These are phyloP conservation scores for Talaromyces thailandensis DNA, from an alignment of 495 filamentous ascomycete genomes.

Conservation along the genomic window DNA sequence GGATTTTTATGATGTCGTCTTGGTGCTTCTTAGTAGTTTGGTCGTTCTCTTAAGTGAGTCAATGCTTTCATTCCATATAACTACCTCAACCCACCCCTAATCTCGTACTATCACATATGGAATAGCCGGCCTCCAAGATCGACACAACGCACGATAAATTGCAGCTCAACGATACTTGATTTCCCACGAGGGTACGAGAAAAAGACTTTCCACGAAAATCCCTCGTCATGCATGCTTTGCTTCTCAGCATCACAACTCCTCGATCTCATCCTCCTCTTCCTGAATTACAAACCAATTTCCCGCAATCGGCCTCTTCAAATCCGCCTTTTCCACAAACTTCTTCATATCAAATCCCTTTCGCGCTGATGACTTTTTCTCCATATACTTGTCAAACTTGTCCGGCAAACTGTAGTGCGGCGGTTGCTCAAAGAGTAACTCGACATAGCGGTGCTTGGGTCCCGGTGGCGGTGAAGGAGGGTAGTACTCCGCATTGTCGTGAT, in stretches of 20 bases:
- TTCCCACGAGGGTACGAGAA: no score
- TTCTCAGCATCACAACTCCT: neutral
- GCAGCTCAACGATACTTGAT: no score
- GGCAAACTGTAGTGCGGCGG: neutral
- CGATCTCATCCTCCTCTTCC: neutral
- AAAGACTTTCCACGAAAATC: neutral
- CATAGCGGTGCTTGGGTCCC: slow-evolving; percentile 1
- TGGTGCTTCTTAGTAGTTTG: neutral
- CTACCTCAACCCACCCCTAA: no score
- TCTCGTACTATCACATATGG: neutral
- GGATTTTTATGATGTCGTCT: neutral
- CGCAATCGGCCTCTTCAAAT: neutral
- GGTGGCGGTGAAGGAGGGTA: slow-evolving; percentile 4
- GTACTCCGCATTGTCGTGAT: neutral
- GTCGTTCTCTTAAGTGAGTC: no score
- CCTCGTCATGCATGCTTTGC: neutral
- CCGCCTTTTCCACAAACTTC: neutral
- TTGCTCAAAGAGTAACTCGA: slow-evolving; percentile 1
- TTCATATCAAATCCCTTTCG: slow-evolving; percentile 1
- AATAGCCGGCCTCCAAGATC: neutral
- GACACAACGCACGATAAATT: neutral
- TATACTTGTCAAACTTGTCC: neutral
- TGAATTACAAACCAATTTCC: slow-evolving; percentile 6
- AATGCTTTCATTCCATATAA: no score
- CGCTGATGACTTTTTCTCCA: neutral